A percentile compares a stretch with the other conserved stretches of the same genome.
These are phyloP conservation scores for Lasiodiplodia hormozganensis DNA, from an alignment of 2,329 filamentous ascomycete genomes.

Conservation along the genomic window DNA sequence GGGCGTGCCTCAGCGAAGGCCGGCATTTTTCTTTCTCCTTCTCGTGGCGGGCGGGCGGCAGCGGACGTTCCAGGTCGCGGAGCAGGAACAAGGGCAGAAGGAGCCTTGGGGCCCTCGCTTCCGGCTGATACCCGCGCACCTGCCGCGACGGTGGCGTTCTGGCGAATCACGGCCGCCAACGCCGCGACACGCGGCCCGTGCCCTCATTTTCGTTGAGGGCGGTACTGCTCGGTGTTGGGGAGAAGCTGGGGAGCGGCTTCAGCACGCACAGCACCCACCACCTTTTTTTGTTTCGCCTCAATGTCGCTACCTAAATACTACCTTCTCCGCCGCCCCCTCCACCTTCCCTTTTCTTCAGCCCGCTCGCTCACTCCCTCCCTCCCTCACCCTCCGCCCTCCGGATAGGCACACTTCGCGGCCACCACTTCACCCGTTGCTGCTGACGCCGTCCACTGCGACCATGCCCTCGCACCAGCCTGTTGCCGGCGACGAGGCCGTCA, in stretches of 20 bases:
- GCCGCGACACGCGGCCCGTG: slow-evolving; percentile 18
- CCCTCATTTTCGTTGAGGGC: slow-evolving; percentile 29
- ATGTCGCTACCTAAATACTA: slow-evolving; percentile 17
- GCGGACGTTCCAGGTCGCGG: slow-evolving; percentile 5
- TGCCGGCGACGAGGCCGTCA: slow-evolving; percentile 55
- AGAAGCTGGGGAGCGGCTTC: slow-evolving; percentile 22
- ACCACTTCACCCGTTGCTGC: slow-evolving; percentile 15
- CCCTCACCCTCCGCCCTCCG: neutral
- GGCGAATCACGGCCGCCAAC: neutral
- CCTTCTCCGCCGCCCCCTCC: slow-evolving; percentile 38
- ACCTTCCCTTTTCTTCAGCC: slow-evolving; percentile 34
- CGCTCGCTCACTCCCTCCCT: slow-evolving; percentile 28
- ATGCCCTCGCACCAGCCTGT: slow-evolving; percentile 62
- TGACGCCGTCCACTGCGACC: slow-evolving; percentile 30
- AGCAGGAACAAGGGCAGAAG: slow-evolving; percentile 9
- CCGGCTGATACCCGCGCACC: slow-evolving; percentile 21
- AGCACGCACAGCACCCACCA: slow-evolving; percentile 13
- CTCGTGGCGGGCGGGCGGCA: neutral
- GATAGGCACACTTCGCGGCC: neutral
- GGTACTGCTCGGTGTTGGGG: slow-evolving; percentile 27
- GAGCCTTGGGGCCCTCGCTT: slow-evolving; percentile 11
- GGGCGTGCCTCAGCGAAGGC: neutral
- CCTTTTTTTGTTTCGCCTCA: slow-evolving; percentile 20
- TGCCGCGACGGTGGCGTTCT: slow-evolving; percentile 8
- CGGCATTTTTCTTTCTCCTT: neutral